A percentile compares a stretch with the other conserved stretches of the same genome.
phyloP scores from a whole-genome alignment of 192 early-diverging fungal species.

The Backusella tarrabulga region DNA sequence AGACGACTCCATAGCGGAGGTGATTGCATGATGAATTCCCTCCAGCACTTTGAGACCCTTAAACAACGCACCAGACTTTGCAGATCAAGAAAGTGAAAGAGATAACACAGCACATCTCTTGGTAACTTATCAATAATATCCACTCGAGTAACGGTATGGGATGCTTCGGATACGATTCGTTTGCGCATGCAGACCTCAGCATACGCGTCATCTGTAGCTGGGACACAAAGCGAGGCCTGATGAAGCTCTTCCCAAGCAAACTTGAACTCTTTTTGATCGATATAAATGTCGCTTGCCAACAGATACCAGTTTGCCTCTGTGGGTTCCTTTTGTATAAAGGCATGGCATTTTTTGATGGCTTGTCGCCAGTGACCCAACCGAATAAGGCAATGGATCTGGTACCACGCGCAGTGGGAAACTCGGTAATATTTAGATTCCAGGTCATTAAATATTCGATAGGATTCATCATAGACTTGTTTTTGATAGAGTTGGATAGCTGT shows the following conservation, averaged over 20 bases:
- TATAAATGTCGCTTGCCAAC: background rate
- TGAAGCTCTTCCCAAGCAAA: slow-evolving; percentile 1
- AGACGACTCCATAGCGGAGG: slow-evolving; percentile 19
- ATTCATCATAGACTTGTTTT: background rate
- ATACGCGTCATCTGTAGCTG: background rate
- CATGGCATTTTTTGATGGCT: slow-evolving; percentile 4
- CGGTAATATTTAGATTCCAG: background rate
- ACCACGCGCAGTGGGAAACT: background rate
- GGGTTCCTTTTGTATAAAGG: background rate
- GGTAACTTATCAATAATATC: slow-evolving; percentile 13
- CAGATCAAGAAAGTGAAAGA: slow-evolving; percentile 8
- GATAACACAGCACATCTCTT: background rate
- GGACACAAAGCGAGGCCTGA: background rate
- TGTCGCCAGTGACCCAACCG: background rate
- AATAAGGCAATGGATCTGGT: slow-evolving; percentile 10
- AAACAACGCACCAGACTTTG: background rate
- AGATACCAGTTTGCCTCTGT: background rate
- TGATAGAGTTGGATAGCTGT: background rate
- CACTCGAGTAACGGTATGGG: background rate
- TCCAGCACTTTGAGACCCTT: slow-evolving; percentile 13
- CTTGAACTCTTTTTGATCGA: background rate
- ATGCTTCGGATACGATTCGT: background rate
- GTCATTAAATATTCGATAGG: background rate
- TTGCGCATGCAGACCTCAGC: background rate
- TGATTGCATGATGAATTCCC: background rate